Percentiles rank a stretch among this genome's conserved stretches.
phyloP scores from a whole-genome alignment of 208 protist species.

The Angomonas desouzai region DNA sequence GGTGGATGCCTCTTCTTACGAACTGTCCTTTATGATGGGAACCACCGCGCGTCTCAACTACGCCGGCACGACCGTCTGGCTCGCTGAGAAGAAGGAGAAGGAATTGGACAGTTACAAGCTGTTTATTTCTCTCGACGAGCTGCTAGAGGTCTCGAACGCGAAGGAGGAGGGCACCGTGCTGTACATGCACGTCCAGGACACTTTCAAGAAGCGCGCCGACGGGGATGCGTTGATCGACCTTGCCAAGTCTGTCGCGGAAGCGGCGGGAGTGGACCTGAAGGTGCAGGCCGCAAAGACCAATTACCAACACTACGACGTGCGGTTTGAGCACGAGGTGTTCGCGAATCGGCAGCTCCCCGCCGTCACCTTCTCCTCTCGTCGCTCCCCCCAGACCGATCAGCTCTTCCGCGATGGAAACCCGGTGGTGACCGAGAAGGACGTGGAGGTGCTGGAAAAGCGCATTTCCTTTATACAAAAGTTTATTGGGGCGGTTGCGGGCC shows the following conservation, averaged over 20 bases:
- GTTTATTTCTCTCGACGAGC: conserved; percentile 72
- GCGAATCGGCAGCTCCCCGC: conserved; percentile 62
- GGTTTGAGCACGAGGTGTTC: conserved; percentile 86
- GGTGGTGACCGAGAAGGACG: conserved; percentile 18
- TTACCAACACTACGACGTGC: conserved; percentile 79
- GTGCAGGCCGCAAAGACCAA: conserved; percentile 61
- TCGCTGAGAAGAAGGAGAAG: conserved; percentile 30
- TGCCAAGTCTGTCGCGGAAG: conserved; percentile 34
- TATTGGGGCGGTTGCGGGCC: conserved; percentile 31
- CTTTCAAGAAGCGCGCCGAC: conserved; percentile 43
- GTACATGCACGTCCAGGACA: conserved; percentile 78
- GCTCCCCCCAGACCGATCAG: conserved; percentile 53
- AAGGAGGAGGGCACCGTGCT: conserved; percentile 23
- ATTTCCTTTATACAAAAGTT: conserved; percentile 67
- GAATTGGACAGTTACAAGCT: conserved; percentile 47
- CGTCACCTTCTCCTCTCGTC: conserved; percentile 63
- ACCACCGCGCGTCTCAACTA: conserved; percentile 80
- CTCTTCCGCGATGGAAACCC: conserved; percentile 47
- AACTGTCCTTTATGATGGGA: conserved; percentile 48
- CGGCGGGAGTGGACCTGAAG: conserved; percentile 42
- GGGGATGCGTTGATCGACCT: conserved; percentile 42
- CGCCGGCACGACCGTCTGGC: conserved; percentile 51
- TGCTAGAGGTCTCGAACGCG: conserved; percentile 24
- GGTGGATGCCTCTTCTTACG: conserved; percentile 24
- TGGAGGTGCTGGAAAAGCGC: conserved; percentile 25